Conservation (phyloP, 371 early-diverging fungal species). For the Sanchytrium tribonematis region DNA sequence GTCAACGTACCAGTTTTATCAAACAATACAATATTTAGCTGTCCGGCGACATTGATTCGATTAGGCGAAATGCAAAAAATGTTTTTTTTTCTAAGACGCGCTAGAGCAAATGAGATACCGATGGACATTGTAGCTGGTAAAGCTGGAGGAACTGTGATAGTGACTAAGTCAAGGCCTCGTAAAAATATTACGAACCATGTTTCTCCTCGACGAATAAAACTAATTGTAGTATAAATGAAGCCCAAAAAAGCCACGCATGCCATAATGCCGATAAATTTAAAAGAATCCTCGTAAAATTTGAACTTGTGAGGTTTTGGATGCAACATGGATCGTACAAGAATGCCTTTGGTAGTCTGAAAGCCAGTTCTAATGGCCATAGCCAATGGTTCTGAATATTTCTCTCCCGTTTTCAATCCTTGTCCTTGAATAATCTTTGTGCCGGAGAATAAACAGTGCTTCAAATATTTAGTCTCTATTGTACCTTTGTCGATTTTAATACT, state of each 20-base stretch:
- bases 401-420: conserved; percentile 8
- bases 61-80: conserved; percentile 85
- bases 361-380: conserved; percentile 77
- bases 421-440: conserved; percentile 79
- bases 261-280: conserved; percentile 73
- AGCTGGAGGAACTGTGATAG: conserved; percentile 61
- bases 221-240: conserved; percentile 48
- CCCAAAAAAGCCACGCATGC: conserved; percentile 44
- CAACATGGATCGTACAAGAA: conserved; percentile 71
- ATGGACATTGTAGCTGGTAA: conserved; percentile 87
- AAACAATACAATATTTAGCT: conserved; percentile 82
- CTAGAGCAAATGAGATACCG: conserved; percentile 77
- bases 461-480: conserved; percentile 2
- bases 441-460: conserved; percentile 49
- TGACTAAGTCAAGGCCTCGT: conserved; percentile 69
- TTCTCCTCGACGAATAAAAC: conserved; percentile 49
- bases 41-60: conserved; percentile 82
- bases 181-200: conserved; percentile 34
- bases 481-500: not conserved
- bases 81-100: conserved; percentile 40
- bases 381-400: conserved; percentile 18
- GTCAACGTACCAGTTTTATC: conserved; percentile 99
- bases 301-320: conserved; percentile 79
- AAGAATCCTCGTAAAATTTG: conserved; percentile 78
- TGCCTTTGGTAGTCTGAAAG: conserved; percentile 88